These are phyloP conservation scores for Cubamyces lactineus DNA, from an alignment of 768 basidiomycete species.

Conservation along the genomic window DNA sequence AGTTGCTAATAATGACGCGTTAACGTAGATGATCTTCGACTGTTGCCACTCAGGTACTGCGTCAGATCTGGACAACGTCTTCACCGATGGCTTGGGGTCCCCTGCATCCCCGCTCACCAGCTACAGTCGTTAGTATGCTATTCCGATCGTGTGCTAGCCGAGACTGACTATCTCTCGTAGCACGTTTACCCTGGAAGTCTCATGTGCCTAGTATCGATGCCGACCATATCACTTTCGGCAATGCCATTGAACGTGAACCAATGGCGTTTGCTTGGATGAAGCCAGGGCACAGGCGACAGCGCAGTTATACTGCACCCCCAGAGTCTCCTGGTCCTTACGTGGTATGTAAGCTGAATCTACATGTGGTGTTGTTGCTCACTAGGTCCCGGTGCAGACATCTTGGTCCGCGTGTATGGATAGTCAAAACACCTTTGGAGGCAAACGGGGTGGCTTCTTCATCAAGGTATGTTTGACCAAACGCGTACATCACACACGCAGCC, in stretches of 20 bases:
- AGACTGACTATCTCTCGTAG: background rate
- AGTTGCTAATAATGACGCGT: background rate
- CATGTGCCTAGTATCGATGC: background rate
- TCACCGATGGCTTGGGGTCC: slow-evolving; percentile 7
- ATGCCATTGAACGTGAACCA: background rate
- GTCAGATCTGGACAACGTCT: slow-evolving; percentile 20
- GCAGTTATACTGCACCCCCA: slow-evolving; percentile 8
- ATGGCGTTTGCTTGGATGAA: slow-evolving; percentile 2
- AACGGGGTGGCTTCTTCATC: slow-evolving; percentile 27
- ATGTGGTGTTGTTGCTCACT: background rate
- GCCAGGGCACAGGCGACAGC: background rate
- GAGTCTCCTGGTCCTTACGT: slow-evolving; percentile 10
- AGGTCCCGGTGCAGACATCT: slow-evolving; percentile 19
- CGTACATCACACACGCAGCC: background rate
- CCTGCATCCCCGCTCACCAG: slow-evolving; percentile 11
- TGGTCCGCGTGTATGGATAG: slow-evolving; percentile 31
- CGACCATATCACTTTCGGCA: background rate
- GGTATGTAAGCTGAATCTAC: background rate
- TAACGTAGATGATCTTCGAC: slow-evolving; percentile 33
- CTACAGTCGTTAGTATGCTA: background rate
- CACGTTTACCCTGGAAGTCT: slow-evolving; percentile 4
- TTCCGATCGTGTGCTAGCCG: background rate
- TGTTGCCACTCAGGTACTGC: slow-evolving; percentile 31
- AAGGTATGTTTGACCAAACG: slow-evolving; percentile 13
- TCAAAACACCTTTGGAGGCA: slow-evolving; percentile 24